Conservation (phyloP, 495 filamentous ascomycete genomes). For the Aspergillus cristatus region DNA sequence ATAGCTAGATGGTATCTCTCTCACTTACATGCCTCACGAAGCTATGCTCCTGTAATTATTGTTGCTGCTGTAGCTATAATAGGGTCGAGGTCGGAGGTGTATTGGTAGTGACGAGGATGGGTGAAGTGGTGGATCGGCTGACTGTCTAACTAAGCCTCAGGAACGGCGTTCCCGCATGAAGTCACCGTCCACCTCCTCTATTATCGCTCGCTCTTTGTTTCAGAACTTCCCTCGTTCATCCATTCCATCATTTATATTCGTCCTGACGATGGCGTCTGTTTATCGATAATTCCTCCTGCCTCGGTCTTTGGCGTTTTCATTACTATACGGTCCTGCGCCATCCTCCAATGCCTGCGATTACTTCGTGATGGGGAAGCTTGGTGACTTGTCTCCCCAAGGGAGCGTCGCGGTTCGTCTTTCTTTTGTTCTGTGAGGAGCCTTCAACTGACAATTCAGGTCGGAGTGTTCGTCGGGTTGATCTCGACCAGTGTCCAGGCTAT, state of each 20-base stretch:
- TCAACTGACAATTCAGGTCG: slow-evolving; percentile 47
- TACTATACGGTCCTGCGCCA: slow-evolving; percentile 11
- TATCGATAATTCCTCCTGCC: slow-evolving; percentile 9
- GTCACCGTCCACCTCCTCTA: not conserved
- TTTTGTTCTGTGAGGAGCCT: not conserved
- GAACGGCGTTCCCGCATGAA: not conserved
- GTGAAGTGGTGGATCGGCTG: slow-evolving; percentile 1
- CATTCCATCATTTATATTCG: not conserved
- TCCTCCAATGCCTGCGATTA: slow-evolving; percentile 24
- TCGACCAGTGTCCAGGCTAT: slow-evolving; percentile 92
- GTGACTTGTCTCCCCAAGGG: slow-evolving; percentile 75
- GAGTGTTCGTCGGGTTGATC: slow-evolving; percentile 83
- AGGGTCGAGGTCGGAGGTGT: not conserved
- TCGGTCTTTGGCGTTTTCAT: slow-evolving; percentile 18
- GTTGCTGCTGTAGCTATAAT: not conserved
- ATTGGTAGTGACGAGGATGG: not conserved
- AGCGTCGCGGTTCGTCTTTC: slow-evolving; percentile 66
- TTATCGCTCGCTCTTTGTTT: slow-evolving; percentile 1
- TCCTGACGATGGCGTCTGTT: slow-evolving; percentile 16
- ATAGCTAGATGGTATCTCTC: too few relatives aligned
- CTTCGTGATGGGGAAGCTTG: slow-evolving; percentile 61
- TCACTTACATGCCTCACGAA: too few relatives aligned
- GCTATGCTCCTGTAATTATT: too few relatives aligned
- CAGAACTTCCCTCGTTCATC: too few relatives aligned
- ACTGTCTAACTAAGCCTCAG: not conserved